A percentile compares a stretch with the other conserved stretches of the same genome.
Evolutionary conservation across 1,284 basidiomycete genomes (phyloP).

Genomic region (Tremellales sp.): DNA sequence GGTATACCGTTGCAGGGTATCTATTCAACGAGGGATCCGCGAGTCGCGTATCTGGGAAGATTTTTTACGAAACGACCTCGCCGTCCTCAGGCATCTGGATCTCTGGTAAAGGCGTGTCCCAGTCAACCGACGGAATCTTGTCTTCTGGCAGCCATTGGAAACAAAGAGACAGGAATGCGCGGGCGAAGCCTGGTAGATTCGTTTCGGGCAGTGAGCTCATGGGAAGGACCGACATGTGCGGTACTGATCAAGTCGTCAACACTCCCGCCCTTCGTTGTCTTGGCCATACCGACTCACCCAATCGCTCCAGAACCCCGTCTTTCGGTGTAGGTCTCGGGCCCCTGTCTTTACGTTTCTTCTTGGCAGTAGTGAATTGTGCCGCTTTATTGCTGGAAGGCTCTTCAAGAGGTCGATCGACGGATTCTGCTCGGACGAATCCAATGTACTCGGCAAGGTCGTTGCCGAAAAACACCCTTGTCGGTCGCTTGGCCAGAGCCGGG

Average conservation of each 20-base stretch:
- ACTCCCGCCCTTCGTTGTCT: background rate
- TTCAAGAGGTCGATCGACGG: background rate
- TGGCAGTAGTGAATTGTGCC: slow-evolving; percentile 40
- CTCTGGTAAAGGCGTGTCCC: slow-evolving; percentile 32
- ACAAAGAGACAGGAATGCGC: slow-evolving; percentile 38
- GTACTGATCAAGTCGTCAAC: slow-evolving; percentile 20
- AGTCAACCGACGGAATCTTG: slow-evolving; percentile 27
- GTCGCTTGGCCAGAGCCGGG: slow-evolving; percentile 10
- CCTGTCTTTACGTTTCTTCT: slow-evolving; percentile 40
- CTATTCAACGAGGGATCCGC: no score
- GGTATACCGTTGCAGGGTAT: no score
- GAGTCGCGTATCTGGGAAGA: no score
- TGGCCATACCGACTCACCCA: slow-evolving; percentile 23
- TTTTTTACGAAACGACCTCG: no score
- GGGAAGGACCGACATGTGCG: slow-evolving; percentile 24
- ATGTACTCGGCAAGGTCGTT: slow-evolving; percentile 43
- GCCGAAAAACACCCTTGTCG: slow-evolving; percentile 31
- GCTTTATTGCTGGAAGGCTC: background rate
- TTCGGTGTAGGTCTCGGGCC: slow-evolving; percentile 7
- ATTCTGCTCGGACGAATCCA: slow-evolving; percentile 13
- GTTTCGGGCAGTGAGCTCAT: slow-evolving; percentile 36
- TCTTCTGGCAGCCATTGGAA: slow-evolving; percentile 36
- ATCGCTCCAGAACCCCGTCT: slow-evolving; percentile 34
- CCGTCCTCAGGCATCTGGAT: slow-evolving; percentile 39
- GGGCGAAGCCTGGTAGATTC: slow-evolving; percentile 41